Conservation (phyloP, 495 filamentous ascomycete species). For the Aspergillus indologenus region DNA sequence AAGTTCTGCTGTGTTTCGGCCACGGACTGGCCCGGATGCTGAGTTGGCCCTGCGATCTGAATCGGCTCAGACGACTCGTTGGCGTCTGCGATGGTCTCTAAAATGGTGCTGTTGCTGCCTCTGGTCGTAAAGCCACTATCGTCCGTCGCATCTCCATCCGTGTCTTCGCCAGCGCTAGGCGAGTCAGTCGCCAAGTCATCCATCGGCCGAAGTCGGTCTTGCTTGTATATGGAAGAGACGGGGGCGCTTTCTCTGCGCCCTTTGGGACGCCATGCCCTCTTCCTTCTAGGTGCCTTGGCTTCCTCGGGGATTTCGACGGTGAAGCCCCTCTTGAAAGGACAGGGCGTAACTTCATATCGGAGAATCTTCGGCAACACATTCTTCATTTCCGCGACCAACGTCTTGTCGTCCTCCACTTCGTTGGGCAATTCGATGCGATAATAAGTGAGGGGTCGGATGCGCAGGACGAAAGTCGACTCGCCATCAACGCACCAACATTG, state of each 20-base stretch:
- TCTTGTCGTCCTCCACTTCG: constrained; percentile 54
- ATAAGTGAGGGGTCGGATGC: constrained; percentile 74
- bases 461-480: constrained; percentile 75
- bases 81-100: constrained; percentile 29
- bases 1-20: constrained; percentile 45
- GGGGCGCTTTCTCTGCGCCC: constrained; percentile 43
- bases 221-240: constrained; percentile 9
- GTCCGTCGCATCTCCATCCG: constrained; percentile 39
- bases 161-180: constrained; percentile 37
- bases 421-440: constrained; percentile 85
- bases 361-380: constrained; percentile 64
- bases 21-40: constrained; percentile 22
- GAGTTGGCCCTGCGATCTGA: constrained; percentile 21
- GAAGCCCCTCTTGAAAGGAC: constrained; percentile 77
- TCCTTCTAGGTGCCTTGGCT: constrained; percentile 61
- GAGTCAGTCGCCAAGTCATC: constrained; percentile 26
- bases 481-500: constrained; percentile 92
- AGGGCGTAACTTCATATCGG: constrained; percentile 81
- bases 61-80: constrained; percentile 19
- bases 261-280: constrained; percentile 68
- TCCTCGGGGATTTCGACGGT: constrained; percentile 71
- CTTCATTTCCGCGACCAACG: constrained; percentile 62
- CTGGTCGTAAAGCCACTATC: constrained; percentile 31
- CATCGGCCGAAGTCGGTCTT: constrained; percentile 11
- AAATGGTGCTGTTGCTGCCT: constrained; percentile 25